phyloP scores from a whole-genome alignment of 805 yeast genomes.

The Komagataella pastoris region DNA sequence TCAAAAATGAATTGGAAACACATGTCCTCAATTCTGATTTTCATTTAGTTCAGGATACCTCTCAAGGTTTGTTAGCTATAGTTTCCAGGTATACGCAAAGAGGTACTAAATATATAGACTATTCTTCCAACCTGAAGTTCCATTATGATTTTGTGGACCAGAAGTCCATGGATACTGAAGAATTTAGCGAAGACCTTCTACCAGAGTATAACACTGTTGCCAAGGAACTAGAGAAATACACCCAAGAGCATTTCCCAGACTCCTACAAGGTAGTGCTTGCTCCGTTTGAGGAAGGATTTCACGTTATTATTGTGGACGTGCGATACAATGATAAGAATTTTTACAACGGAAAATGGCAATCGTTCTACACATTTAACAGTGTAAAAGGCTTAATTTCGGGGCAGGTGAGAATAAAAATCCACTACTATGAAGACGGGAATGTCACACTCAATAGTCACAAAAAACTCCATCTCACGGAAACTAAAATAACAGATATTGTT shows the following conservation, averaged over 20 bases:
- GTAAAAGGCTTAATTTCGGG: constrained; percentile 30
- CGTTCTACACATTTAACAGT: constrained; percentile 37
- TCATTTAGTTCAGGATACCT: constrained; percentile 15
- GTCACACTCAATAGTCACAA: constrained; percentile 54
- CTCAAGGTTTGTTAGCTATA: constrained; percentile 10
- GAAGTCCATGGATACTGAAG: constrained; percentile 39
- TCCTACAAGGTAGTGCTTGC: constrained; percentile 28
- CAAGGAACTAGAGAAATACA: constrained; percentile 31
- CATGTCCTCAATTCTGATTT: constrained; percentile 14
- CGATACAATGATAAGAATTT: constrained; percentile 63
- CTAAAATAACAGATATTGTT: constrained; percentile 16
- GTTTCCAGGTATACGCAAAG: constrained; percentile 34
- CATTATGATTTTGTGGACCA: constrained; percentile 42
- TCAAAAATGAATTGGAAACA: constrained; percentile 11
- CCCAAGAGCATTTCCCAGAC: constrained; percentile 55
- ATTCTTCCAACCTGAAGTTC: constrained; percentile 30
- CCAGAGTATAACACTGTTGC: constrained; percentile 9
- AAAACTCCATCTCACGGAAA: constrained; percentile 14
- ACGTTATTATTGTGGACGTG: constrained; percentile 42
- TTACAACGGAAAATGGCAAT: constrained; percentile 85
- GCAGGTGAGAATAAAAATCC: constrained; percentile 55
- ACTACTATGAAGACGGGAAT: constrained; percentile 93
- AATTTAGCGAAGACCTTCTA: constrained; percentile 7
- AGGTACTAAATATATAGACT: constrained; percentile 45
- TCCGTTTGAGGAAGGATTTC: constrained; percentile 23